Evolutionary conservation across 2,329 filamentous ascomycete genomes (phyloP).

Genomic region (Penicillium rolfsii): DNA sequence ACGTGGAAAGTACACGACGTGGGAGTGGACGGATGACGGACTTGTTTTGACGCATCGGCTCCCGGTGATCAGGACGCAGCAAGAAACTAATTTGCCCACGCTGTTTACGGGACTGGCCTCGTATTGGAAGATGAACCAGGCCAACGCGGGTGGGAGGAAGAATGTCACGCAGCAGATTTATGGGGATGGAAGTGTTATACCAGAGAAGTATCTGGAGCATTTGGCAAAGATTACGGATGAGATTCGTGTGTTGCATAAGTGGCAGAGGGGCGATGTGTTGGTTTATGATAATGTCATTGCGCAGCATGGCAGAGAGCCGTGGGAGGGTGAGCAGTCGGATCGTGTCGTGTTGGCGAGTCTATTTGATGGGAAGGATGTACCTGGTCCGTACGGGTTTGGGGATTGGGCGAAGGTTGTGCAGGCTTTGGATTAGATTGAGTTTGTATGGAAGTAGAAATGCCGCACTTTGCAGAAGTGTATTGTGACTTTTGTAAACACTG

Average conservation of each 20-base stretch:
- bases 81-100: conserved; percentile 50
- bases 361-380: conserved; percentile 52
- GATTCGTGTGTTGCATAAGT: conserved; percentile 54
- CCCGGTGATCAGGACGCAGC: conserved; percentile 54
- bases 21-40: conserved; percentile 53
- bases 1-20: conserved; percentile 51
- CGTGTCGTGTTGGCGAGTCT: conserved; percentile 53
- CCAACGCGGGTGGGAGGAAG: conserved; percentile 29
- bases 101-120: conserved; percentile 53
- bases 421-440: conserved; percentile 38
- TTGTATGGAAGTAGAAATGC: too few relatives aligned
- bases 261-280: conserved; percentile 53
- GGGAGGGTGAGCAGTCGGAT: conserved; percentile 52
- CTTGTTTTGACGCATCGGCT: conserved; percentile 51
- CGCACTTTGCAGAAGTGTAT: not conserved
- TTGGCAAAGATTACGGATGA: conserved; percentile 53
- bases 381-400: conserved; percentile 48
- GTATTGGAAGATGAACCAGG: conserved; percentile 47
- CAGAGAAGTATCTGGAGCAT: conserved; percentile 49
- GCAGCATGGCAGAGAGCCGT: conserved; percentile 55
- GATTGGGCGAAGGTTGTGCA: conserved; percentile 55
- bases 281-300: conserved; percentile 56
- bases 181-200: conserved; percentile 54
- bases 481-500: not conserved
- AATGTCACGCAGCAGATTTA: conserved; percentile 48